Evolutionary conservation across 2,329 filamentous ascomycete genomes (phyloP).

Genomic region (Monilinia aucupariae): DNA sequence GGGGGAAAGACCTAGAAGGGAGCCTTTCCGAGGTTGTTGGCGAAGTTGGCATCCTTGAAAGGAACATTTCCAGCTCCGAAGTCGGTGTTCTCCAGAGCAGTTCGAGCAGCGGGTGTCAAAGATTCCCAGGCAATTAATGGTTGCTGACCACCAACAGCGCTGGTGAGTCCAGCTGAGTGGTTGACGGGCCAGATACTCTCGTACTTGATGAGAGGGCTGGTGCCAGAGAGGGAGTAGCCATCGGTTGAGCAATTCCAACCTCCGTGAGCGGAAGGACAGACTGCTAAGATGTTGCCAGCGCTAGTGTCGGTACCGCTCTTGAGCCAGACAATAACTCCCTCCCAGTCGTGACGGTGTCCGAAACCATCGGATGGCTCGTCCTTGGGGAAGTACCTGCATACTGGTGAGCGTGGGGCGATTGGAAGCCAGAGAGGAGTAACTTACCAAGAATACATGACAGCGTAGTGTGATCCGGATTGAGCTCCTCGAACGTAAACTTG

Average conservation of each 20-base stretch:
- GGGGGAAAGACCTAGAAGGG: constrained; percentile 30
- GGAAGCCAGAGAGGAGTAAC: constrained; percentile 20
- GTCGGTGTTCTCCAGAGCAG: constrained; percentile 37
- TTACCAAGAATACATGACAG: constrained; percentile 48
- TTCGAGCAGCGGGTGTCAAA: constrained; percentile 36
- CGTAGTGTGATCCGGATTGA: constrained; percentile 41
- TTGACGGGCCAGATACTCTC: constrained; percentile 44
- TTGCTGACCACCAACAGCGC: constrained; percentile 37
- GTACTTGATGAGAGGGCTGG: constrained; percentile 44
- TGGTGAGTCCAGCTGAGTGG: constrained; percentile 39
- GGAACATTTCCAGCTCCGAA: constrained; percentile 42
- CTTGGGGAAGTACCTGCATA: constrained; percentile 44
- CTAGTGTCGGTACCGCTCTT: constrained; percentile 33
- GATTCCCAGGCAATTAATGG: constrained; percentile 42
- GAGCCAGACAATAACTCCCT: constrained; percentile 50
- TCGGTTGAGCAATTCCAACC: constrained; percentile 42
- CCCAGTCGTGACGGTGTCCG: constrained; percentile 53
- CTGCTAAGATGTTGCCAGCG: constrained; percentile 41
- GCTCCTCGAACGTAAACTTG: constrained; percentile 46
- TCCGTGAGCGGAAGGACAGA: constrained; percentile 49
- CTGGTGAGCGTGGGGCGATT: constrained; percentile 34
- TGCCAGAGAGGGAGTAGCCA: constrained; percentile 39
- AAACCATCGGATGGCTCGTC: constrained; percentile 38
- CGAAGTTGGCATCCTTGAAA: constrained; percentile 36
- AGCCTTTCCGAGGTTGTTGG: constrained; percentile 40